Evolutionary conservation across 441 rosid species (phyloP).

Genomic region (Raphanus hybrid): DNA sequence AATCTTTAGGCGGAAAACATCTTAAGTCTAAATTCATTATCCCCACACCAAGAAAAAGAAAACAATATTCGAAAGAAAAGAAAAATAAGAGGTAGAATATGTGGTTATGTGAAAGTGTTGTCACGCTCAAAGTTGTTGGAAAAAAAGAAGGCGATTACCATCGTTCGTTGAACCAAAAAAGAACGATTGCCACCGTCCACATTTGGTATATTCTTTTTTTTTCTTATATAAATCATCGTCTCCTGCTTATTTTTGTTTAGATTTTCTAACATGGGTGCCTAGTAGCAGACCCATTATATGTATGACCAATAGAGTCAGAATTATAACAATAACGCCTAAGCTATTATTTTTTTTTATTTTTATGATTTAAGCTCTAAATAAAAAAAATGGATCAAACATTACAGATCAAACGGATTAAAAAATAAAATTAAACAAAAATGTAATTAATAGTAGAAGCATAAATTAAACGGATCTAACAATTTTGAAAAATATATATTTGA

Average conservation of each 20-base stretch:
- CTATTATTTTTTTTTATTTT: background rate
- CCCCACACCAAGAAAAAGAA: background rate
- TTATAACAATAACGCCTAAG: background rate
- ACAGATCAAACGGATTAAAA: background rate
- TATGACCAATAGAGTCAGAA: background rate
- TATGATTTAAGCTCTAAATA: background rate
- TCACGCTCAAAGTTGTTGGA: conserved; percentile 13
- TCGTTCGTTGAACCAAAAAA: background rate
- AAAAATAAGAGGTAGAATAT: background rate
- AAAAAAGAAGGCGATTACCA: background rate
- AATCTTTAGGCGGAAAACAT: background rate
- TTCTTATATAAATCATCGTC: background rate
- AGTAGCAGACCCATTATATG: background rate
- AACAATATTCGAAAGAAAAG: background rate
- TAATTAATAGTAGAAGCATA: background rate
- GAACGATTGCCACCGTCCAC: background rate
- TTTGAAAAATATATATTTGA: background rate
- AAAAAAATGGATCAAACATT: background rate
- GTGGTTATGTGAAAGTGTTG: background rate
- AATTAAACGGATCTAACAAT: background rate
- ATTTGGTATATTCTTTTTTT: background rate
- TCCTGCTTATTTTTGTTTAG: background rate
- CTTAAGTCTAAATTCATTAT: background rate
- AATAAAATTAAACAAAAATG: background rate
- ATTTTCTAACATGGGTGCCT: background rate